Base-by-base conservation (phyloP, 1,284 basidiomycete species). In the Apiotrichum montevideense region DNA sequence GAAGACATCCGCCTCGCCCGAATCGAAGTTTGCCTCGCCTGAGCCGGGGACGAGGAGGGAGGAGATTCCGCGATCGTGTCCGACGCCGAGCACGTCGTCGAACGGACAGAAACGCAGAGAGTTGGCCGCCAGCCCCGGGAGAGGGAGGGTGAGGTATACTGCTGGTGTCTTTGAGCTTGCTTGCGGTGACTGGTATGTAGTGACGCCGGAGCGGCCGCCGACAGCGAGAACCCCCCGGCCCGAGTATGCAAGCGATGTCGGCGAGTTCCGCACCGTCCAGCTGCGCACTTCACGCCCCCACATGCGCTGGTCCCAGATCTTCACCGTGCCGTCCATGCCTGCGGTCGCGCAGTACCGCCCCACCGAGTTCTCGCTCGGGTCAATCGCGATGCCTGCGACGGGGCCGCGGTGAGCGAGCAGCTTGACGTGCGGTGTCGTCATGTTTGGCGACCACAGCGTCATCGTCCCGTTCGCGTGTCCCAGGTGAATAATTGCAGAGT, bases 1-100 rank as follows among this genome's bases (percentile, higher is more conserved):
- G 79, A 87, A 98, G 3, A 95, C 92, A 83, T 98, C 94, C 0
- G 90, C 88, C 77, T 98, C 95, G 29, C 81, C 77, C 57, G 88
- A 89, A 75, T 98, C 95, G 72, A 94, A 97, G 80, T 96, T 93
- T 46, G 93, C 85, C 74, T 98, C 94, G 43, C 95, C 95, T 4
- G 87, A 79, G 13, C 95, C 95, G 0, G 95, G 95, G 0, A 98
- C 86, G 54, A 98, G 80, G 46, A 98, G 81, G 48, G 83, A 88
- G 2, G 88, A 89, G 33, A 98, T 80, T 0, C 95, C 95, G 0
- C 79, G 78, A 2, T 64, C 80, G 65, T 83, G 82, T 77, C 80
- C 82, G 33, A 98, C 82, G 0, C 87, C 89, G 33, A 98, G 83
- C 11, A 93, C 79, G 77, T 98, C 95, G 71, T 94, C 90, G 79